Evolutionary conservation across 495 filamentous ascomycete species (phyloP).

Genomic region (Penicillium soppii): DNA sequence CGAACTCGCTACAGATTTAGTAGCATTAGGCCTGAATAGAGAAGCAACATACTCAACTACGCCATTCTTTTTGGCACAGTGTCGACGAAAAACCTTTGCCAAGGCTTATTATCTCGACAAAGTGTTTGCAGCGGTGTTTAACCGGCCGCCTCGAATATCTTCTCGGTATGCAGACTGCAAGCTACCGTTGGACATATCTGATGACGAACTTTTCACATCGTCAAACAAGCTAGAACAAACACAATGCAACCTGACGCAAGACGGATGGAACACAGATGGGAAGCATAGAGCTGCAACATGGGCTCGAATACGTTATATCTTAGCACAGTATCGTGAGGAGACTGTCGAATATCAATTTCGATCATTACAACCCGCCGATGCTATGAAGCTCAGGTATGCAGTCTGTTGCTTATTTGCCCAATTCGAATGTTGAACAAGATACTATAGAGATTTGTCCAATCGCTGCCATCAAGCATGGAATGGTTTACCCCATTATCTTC

Average conservation of each 20-base stretch:
- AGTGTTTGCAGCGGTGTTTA: conserved; percentile 18
- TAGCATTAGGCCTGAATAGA: conserved; percentile 18
- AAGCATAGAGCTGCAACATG: conserved; percentile 14
- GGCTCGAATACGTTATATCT: conserved; percentile 19
- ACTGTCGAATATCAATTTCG: conserved; percentile 21
- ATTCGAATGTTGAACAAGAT: background rate
- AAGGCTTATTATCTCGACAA: conserved; percentile 22
- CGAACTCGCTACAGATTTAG: conserved; percentile 20
- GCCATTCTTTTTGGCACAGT: conserved; percentile 21
- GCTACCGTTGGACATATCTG: conserved; percentile 19
- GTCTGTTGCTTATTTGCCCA: background rate
- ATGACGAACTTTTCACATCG: conserved; percentile 10
- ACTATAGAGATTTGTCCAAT: conserved; percentile 12
- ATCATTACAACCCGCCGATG: conserved; percentile 6
- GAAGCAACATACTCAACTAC: conserved; percentile 19
- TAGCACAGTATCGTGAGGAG: conserved; percentile 18
- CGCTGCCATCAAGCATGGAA: conserved; percentile 16
- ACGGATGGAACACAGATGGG: conserved; percentile 18
- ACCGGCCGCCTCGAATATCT: conserved; percentile 19
- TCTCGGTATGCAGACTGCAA: conserved; percentile 15
- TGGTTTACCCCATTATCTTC: conserved; percentile 10
- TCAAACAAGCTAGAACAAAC: conserved; percentile 2
- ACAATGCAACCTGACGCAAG: conserved; percentile 2
- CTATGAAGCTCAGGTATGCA: conserved; percentile 13
- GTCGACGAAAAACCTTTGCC: conserved; percentile 14